These are phyloP conservation scores for Pyrenula aspistea DNA, from an alignment of 495 filamentous ascomycete species.

Conservation along the genomic window DNA sequence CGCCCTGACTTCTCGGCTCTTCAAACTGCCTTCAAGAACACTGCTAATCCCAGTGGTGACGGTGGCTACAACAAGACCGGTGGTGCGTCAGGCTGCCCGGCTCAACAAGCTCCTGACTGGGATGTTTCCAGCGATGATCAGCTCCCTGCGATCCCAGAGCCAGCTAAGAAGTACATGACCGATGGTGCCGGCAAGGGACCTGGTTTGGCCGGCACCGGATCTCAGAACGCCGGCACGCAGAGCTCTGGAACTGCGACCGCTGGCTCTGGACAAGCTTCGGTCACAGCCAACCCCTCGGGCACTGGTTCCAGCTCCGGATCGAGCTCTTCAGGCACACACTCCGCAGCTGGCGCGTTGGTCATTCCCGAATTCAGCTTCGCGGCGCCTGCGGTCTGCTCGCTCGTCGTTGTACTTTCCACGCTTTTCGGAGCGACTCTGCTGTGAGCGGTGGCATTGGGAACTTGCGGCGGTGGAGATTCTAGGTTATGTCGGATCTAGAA, in stretches of 20 bases:
- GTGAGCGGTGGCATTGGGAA: too few relatives aligned
- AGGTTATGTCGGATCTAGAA: too few relatives aligned
- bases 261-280: slow-evolving; percentile 43
- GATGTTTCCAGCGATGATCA: slow-evolving; percentile 48
- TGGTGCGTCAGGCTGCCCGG: slow-evolving; percentile 55
- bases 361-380: slow-evolving; percentile 32
- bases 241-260: slow-evolving; percentile 51
- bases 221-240: slow-evolving; percentile 52
- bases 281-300: slow-evolving; percentile 19
- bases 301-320: slow-evolving; percentile 12
- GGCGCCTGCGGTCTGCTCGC: slow-evolving; percentile 39
- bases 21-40: slow-evolving; percentile 48
- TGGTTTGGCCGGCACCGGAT: slow-evolving; percentile 61
- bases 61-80: slow-evolving; percentile 67
- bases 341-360: slow-evolving; percentile 31
- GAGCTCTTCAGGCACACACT: slow-evolving; percentile 23
- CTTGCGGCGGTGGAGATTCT: neutral
- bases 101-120: slow-evolving; percentile 52
- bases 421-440: slow-evolving; percentile 54
- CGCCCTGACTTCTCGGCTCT: slow-evolving; percentile 56
- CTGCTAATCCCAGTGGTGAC: slow-evolving; percentile 54
- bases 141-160: slow-evolving; percentile 65
- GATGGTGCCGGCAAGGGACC: slow-evolving; percentile 60
- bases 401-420: slow-evolving; percentile 44
- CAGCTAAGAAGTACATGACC: slow-evolving; percentile 56